Evolutionary conservation across 768 basidiomycete species (phyloP).

Genomic region (Clitopilus passeckerianus): DNA sequence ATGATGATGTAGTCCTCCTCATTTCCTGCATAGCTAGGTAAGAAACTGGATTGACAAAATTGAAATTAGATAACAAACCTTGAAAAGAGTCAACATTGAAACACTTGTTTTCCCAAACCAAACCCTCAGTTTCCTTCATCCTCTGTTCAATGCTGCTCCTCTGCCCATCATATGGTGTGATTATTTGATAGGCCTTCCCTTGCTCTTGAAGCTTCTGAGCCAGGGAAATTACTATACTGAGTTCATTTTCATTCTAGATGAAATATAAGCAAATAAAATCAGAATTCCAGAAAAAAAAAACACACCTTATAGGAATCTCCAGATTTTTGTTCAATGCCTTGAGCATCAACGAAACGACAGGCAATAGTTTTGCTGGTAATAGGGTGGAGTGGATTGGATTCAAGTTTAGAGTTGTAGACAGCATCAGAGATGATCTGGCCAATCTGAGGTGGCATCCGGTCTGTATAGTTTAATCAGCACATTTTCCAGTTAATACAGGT

Average conservation of each 20-base stretch:
- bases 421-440: constrained; percentile 65
- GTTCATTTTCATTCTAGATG: constrained; percentile 57
- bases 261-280: neutral
- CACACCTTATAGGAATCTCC: constrained; percentile 31
- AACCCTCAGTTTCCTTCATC: constrained; percentile 39
- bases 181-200: constrained; percentile 51
- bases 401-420: constrained; percentile 59
- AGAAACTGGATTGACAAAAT: constrained; percentile 3
- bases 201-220: constrained; percentile 51
- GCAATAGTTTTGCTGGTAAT: constrained; percentile 37
- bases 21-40: constrained; percentile 49
- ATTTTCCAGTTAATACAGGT: constrained; percentile 4
- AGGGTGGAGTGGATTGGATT: constrained; percentile 47
- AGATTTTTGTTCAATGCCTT: constrained; percentile 28
- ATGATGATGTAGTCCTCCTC: constrained; percentile 78
- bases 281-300: constrained; percentile 2
- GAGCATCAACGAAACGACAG: constrained; percentile 65
- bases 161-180: constrained; percentile 82
- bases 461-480: constrained; percentile 28
- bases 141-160: constrained; percentile 49
- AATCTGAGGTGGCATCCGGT: constrained; percentile 82
- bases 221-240: constrained; percentile 49
- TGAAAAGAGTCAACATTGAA: constrained; percentile 88
- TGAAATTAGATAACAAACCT: constrained; percentile 36
- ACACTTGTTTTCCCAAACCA: constrained; percentile 65